Evolutionary conservation across 116 monocot genomes (phyloP), one percentile per base, ranked within the genome.

Genomic region (Dioscorea cayenensis): DNA sequence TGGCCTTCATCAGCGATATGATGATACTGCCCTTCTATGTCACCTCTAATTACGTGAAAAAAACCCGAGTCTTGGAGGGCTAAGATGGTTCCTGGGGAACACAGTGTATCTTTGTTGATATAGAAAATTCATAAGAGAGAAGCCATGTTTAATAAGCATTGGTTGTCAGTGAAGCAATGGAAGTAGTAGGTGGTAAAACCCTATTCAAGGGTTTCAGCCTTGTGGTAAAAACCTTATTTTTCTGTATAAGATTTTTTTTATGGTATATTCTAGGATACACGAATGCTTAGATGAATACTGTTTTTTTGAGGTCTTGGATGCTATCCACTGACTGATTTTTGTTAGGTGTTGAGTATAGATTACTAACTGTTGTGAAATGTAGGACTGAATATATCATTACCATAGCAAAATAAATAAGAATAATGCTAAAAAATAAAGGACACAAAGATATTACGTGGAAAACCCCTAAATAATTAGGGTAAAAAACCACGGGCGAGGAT

Each of bases 151-250:
- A 1, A 2, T 32, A 2, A 32, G 32, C 32, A 32, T 2, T 32
- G 32, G 32, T 32, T 32, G 32, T 32, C 4, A 14, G 9, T 27
- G 60, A 66, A 55, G 55, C 55, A 66, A 75, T 75, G 75, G 60
- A 66, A 38, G 20, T 67, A 38, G 20, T 67, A 38, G 75, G 59
- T 27, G 23, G 27, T 37, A 28, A 23, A 22, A 63, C 63, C 36
- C 49, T 70, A 52, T 27, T 59, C 60, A 48, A 21, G 18, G 51
- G 65, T 79, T 51, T 65, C 64, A 74, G 43, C 43, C 69, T 64
- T 27, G 7, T 35, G 74, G 79, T 79, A 32, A 32, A 55, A n/a
- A 5, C 43, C 55, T 14, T n/a, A 2, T 55, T 55, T 55, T n/a
- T n/a, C 55, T 14, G 3, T 16, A 1, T 18, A 16, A 55, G 2